Evolutionary conservation across 441 rosid species (phyloP).

Genomic region (Iberis amara): DNA sequence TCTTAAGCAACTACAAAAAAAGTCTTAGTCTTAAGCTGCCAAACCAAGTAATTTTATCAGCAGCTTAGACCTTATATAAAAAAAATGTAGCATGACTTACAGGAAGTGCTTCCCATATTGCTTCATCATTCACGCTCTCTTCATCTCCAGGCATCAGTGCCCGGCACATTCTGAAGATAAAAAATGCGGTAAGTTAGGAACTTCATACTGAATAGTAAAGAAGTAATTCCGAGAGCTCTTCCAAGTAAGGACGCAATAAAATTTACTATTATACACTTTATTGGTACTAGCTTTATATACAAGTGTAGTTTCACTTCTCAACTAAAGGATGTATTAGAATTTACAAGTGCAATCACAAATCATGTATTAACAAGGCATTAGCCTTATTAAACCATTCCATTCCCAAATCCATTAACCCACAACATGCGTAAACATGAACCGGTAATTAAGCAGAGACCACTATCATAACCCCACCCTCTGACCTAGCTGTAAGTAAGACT

Average conservation of each 20-base stretch:
- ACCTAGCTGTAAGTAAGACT: too few relatives aligned
- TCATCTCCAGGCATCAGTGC: conserved; percentile 96
- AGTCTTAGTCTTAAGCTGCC: conserved; percentile 1
- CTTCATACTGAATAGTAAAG: neutral
- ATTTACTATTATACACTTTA: too few relatives aligned
- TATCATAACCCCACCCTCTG: too few relatives aligned
- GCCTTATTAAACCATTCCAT: too few relatives aligned
- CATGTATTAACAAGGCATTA: too few relatives aligned
- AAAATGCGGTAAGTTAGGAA: conserved; percentile 3
- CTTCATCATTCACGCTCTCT: conserved; percentile 80
- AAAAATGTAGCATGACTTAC: conserved; percentile 45
- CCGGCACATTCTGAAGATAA: conserved; percentile 75
- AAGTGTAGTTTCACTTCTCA: too few relatives aligned
- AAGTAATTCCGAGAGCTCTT: neutral
- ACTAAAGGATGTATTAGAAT: too few relatives aligned
- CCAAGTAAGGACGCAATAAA: conserved; percentile 3
- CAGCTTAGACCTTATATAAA: neutral
- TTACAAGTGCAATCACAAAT: too few relatives aligned
- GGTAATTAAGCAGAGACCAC: too few relatives aligned
- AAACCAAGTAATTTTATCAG: conserved; percentile 2
- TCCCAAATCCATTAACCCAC: too few relatives aligned
- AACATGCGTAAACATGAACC: too few relatives aligned
- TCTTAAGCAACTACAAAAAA: conserved; percentile 10
- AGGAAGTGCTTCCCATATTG: conserved; percentile 97
- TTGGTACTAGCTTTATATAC: too few relatives aligned